phyloP scores from a whole-genome alignment of 2,329 filamentous ascomycete species.

The Penicillium sp. region DNA sequence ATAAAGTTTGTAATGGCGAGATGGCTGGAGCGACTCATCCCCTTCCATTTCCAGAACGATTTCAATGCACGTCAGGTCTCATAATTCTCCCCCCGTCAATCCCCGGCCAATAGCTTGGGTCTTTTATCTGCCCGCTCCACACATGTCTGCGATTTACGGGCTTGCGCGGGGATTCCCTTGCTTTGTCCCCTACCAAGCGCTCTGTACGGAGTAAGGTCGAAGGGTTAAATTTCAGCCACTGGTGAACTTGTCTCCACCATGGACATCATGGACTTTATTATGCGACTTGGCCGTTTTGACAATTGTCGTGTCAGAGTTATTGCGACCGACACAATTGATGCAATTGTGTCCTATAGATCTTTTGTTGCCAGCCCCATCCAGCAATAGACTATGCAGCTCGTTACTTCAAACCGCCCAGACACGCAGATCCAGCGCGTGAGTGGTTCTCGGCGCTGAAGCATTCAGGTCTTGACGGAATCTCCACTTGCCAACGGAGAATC shows the following conservation, averaged over 20 bases:
- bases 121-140: background rate
- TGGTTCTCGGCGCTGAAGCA: background rate
- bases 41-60: constrained; percentile 10
- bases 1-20: constrained; percentile 19
- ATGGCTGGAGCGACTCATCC: constrained; percentile 10
- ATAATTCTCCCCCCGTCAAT: background rate
- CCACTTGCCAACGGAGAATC: constrained; percentile 8
- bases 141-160: background rate
- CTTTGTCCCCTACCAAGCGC: constrained; percentile 15
- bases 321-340: background rate
- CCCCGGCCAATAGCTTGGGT: background rate
- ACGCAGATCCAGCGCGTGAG: constrained; percentile 6
- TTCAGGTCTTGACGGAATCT: background rate
- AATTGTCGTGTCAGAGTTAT: constrained; percentile 1
- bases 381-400: constrained; percentile 4
- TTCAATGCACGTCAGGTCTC: constrained; percentile 1
- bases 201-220: constrained; percentile 12
- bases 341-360: background rate
- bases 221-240: constrained; percentile 18
- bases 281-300: constrained; percentile 24
- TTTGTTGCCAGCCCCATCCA: background rate
- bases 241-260: background rate
- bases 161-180: constrained; percentile 15
- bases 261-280: constrained; percentile 3
- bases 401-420: constrained; percentile 3